These are phyloP conservation scores for Kappamyces sp. DNA, from an alignment of 192 early-diverging fungal species.

Conservation along the genomic window DNA sequence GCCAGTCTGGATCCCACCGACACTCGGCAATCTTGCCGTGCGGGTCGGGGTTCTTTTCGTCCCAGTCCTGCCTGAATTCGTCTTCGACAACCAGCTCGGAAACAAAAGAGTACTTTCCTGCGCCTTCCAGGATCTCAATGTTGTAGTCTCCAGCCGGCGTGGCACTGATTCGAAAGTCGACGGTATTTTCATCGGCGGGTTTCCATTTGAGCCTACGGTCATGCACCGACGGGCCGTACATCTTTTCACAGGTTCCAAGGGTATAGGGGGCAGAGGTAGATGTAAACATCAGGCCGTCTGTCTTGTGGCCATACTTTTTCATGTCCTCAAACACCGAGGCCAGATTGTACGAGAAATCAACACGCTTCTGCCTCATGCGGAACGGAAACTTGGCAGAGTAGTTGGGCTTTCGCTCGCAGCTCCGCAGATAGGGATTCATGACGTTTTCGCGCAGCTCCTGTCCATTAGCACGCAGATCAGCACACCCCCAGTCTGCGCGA, in stretches of 20 bases:
- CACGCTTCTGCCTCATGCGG: conserved; percentile 40
- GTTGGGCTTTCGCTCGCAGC: conserved; percentile 31
- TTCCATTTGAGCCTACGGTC: conserved; percentile 56
- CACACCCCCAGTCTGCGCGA: conserved; percentile 56
- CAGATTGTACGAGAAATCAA: conserved; percentile 44
- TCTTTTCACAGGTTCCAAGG: conserved; percentile 48
- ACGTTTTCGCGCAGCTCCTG: conserved; percentile 53
- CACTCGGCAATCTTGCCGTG: conserved; percentile 47
- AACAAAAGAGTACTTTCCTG: too few relatives aligned
- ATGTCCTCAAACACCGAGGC: conserved; percentile 56
- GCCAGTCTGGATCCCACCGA: conserved; percentile 51
- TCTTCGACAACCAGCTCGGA: conserved; percentile 25
- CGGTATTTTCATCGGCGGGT: conserved; percentile 52
- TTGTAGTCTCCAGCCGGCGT: too few relatives aligned
- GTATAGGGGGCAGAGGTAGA: conserved; percentile 45
- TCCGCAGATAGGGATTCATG: conserved; percentile 54
- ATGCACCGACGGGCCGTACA: conserved; percentile 25
- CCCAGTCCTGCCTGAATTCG: conserved; percentile 25
- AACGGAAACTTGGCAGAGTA: conserved; percentile 49
- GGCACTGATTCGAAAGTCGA: conserved; percentile 41
- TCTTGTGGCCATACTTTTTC: conserved; percentile 57
- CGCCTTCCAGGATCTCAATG: too few relatives aligned
- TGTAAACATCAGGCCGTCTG: conserved; percentile 69
- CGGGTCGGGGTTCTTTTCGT: conserved; percentile 15
- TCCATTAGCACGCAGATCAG: conserved; percentile 60